These are phyloP conservation scores for Phytopythium cucurbitacearum DNA, from an alignment of 352 stramenopile genomes.

Conservation along the genomic window DNA sequence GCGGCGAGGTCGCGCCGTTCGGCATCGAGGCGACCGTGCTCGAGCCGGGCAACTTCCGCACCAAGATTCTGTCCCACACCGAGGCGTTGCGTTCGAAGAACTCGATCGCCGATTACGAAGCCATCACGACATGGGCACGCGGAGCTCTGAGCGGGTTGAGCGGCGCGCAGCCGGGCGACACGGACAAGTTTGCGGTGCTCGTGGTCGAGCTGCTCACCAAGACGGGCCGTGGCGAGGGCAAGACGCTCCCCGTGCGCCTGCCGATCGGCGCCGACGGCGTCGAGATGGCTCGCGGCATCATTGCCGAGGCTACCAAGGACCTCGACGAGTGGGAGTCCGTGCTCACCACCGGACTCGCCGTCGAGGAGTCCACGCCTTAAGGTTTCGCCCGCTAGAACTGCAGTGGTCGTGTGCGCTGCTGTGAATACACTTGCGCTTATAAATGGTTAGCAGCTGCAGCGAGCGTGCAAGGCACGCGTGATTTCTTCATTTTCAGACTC, in stretches of 20 bases:
- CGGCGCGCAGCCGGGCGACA: conserved; percentile 12
- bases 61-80: conserved; percentile 8
- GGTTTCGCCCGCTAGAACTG: not conserved
- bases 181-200: conserved; percentile 13
- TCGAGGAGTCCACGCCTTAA: not conserved
- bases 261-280: conserved; percentile 7
- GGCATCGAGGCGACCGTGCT: conserved; percentile 20
- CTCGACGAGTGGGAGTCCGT: conserved; percentile 1
- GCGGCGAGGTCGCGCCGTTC: conserved; percentile 16
- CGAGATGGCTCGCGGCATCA: not conserved
- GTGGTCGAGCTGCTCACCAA: conserved; percentile 25
- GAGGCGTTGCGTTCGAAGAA: conserved; percentile 11
- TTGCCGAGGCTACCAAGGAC: not conserved
- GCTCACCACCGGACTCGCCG: not conserved
- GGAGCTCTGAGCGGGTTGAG: conserved; percentile 6
- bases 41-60: conserved; percentile 21
- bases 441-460: too few relatives aligned
- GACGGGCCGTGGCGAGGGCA: conserved; percentile 13
- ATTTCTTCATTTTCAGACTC: too few relatives aligned
- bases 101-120: conserved; percentile 11
- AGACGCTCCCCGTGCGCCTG: conserved; percentile 12
- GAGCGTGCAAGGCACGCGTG: too few relatives aligned
- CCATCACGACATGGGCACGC: conserved; percentile 6
- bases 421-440: too few relatives aligned
- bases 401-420: not conserved